These are phyloP conservation scores for Boletus sp. DNA, from an alignment of 768 basidiomycete species.

Conservation along the genomic window DNA sequence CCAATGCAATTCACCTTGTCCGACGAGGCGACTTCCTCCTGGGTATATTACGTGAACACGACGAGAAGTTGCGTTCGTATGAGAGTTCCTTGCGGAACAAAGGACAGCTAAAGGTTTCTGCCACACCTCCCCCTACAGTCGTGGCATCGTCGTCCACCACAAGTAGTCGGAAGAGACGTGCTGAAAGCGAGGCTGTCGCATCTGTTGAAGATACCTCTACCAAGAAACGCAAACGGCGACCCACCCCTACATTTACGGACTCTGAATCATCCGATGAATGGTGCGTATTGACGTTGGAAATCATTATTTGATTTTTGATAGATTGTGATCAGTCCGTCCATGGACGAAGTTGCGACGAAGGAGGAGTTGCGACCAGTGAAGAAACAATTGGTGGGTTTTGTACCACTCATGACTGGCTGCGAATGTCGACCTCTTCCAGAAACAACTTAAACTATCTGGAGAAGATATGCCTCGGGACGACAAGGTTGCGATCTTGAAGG, in stretches of 20 bases:
- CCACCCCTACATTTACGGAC: constrained; percentile 96
- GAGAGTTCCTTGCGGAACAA: constrained; percentile 74
- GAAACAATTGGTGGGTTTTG: constrained; percentile 74
- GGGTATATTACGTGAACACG: constrained; percentile 77
- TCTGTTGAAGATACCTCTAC: constrained; percentile 68
- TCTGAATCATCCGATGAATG: constrained; percentile 91
- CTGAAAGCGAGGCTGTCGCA: constrained; percentile 81
- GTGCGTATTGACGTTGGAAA: constrained; percentile 42
- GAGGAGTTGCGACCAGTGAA: constrained; percentile 96
- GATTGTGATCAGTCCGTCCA: constrained; percentile 64
- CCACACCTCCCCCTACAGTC: constrained; percentile 71
- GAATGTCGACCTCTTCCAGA: constrained; percentile 44
- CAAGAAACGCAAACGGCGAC: constrained; percentile 82
- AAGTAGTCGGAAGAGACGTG: constrained; percentile 66
- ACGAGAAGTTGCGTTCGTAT: constrained; percentile 87
- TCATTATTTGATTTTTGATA: constrained; percentile 6
- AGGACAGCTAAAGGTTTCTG: constrained; percentile 66
- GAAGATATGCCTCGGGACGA: constrained; percentile 93
- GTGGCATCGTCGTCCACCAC: constrained; percentile 61
- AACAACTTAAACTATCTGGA: constrained; percentile 91
- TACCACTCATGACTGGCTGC: neutral
- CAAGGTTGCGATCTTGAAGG: constrained; percentile 93
- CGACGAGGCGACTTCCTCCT: constrained; percentile 94
- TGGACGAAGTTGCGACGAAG: constrained; percentile 92
- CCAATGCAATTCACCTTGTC: constrained; percentile 97